phyloP scores from a whole-genome alignment of 1,139 yeast species.

The Scheffersomyces quercinus region DNA sequence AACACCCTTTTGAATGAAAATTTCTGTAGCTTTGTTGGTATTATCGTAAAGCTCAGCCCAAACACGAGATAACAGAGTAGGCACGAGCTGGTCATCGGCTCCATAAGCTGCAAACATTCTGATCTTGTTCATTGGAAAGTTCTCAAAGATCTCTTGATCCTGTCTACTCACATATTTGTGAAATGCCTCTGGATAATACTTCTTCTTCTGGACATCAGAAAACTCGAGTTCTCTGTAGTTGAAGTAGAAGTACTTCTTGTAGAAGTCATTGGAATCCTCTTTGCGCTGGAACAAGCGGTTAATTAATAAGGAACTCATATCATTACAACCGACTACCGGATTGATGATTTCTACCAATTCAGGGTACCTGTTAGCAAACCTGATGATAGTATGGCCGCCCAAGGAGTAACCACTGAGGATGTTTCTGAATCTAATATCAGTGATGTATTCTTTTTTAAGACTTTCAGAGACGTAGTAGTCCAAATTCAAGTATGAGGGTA shows the following conservation, averaged over 20 bases:
- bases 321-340: slow-evolving; percentile 51
- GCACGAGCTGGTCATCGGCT: slow-evolving; percentile 38
- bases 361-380: slow-evolving; percentile 45
- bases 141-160: slow-evolving; percentile 36
- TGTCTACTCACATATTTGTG: slow-evolving; percentile 32
- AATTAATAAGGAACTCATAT: slow-evolving; percentile 43
- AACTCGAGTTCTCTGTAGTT: slow-evolving; percentile 39
- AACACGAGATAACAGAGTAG: slow-evolving; percentile 30
- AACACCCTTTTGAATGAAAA: slow-evolving; percentile 30
- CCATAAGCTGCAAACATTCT: slow-evolving; percentile 43
- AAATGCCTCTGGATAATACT: slow-evolving; percentile 36
- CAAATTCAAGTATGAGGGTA: slow-evolving; percentile 47
- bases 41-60: slow-evolving; percentile 37
- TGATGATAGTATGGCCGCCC: slow-evolving; percentile 61
- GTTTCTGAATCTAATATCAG: slow-evolving; percentile 28
- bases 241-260: slow-evolving; percentile 32
- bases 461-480: slow-evolving; percentile 27
- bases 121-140: slow-evolving; percentile 33
- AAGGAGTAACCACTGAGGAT: slow-evolving; percentile 56
- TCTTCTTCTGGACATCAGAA: slow-evolving; percentile 22
- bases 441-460: slow-evolving; percentile 17
- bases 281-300: slow-evolving; percentile 33
- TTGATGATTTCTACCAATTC: slow-evolving; percentile 37
- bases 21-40: slow-evolving; percentile 26
- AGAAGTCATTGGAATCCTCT: slow-evolving; percentile 17